phyloP scores from a whole-genome alignment of 2,329 filamentous ascomycete genomes.

The Berkeleyomyces basicola region DNA sequence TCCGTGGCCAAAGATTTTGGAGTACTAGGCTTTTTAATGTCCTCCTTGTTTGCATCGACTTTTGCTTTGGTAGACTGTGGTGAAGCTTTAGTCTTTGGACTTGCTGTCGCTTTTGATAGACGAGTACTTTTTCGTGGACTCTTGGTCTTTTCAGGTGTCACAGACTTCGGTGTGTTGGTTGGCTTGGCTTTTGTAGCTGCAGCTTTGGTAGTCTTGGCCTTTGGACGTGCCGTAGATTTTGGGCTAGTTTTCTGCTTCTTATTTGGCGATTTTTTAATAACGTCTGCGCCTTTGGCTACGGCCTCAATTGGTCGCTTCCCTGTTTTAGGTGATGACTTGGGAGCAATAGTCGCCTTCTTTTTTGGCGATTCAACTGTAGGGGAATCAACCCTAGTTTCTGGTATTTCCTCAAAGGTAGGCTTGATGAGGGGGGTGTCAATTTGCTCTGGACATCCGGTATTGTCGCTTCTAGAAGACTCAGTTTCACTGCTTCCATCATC shows the following conservation, averaged over 20 bases:
- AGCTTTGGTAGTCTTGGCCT: background rate
- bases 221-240: background rate
- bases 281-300: background rate
- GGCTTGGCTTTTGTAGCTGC: background rate
- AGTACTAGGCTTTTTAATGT: background rate
- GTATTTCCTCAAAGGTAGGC: background rate
- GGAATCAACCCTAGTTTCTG: background rate
- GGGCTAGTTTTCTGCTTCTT: background rate
- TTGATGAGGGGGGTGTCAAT: too few species aligned
- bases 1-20: background rate
- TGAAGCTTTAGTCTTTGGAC: background rate
- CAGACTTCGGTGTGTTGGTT: background rate
- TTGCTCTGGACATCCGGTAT: background rate
- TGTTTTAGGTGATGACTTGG: background rate
- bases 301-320: background rate
- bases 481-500: background rate
- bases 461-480: background rate
- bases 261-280: background rate
- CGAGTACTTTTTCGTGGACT: background rate
- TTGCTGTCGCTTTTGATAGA: background rate
- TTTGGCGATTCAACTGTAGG: background rate
- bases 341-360: background rate
- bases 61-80: background rate
- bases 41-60: background rate
- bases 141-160: background rate